A percentile compares a stretch with the other conserved stretches of the same genome.
Evolutionary conservation across 2,329 filamentous ascomycete genomes (phyloP).

Genomic region (Falciphora oryzae): DNA sequence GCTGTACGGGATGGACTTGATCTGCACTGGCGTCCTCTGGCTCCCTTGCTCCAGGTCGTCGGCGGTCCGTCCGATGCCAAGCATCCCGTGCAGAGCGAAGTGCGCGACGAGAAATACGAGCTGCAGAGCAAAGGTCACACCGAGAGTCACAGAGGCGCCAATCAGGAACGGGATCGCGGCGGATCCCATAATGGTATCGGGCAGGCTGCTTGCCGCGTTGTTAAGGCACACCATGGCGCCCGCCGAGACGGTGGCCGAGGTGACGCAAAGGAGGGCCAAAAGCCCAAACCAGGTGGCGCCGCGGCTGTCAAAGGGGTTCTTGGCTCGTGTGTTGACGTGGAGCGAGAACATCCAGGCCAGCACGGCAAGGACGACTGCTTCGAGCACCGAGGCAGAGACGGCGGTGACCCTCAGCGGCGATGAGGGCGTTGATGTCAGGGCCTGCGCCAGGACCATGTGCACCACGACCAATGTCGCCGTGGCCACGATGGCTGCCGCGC

Average conservation of each 20-base stretch:
- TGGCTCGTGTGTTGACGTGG: slow-evolving; percentile 22
- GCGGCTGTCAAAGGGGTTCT: slow-evolving; percentile 10
- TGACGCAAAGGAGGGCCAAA: slow-evolving; percentile 34
- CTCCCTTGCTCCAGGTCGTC: slow-evolving; percentile 24
- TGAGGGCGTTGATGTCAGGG: slow-evolving; percentile 21
- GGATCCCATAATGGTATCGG: slow-evolving; percentile 25
- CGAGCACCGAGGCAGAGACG: slow-evolving; percentile 31
- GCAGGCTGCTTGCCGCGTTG: slow-evolving; percentile 24
- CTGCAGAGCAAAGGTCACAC: slow-evolving; percentile 40
- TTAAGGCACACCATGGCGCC: slow-evolving; percentile 36
- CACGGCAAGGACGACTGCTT: slow-evolving; percentile 30
- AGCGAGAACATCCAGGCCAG: slow-evolving; percentile 27
- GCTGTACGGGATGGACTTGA: slow-evolving; percentile 50
- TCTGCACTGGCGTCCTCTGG: slow-evolving; percentile 26
- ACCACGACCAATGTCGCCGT: slow-evolving; percentile 34
- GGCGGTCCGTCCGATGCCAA: not conserved
- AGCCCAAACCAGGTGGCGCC: slow-evolving; percentile 31
- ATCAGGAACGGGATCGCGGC: slow-evolving; percentile 32
- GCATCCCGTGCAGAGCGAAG: slow-evolving; percentile 27
- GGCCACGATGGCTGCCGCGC: slow-evolving; percentile 30
- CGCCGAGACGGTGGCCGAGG: slow-evolving; percentile 40
- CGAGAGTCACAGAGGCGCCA: slow-evolving; percentile 39
- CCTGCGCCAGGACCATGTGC: slow-evolving; percentile 33
- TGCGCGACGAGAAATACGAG: slow-evolving; percentile 41
- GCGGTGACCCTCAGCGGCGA: slow-evolving; percentile 29